Conservation (phyloP, 148 eudicot genomes). For the Camellia lanceoleosa region DNA sequence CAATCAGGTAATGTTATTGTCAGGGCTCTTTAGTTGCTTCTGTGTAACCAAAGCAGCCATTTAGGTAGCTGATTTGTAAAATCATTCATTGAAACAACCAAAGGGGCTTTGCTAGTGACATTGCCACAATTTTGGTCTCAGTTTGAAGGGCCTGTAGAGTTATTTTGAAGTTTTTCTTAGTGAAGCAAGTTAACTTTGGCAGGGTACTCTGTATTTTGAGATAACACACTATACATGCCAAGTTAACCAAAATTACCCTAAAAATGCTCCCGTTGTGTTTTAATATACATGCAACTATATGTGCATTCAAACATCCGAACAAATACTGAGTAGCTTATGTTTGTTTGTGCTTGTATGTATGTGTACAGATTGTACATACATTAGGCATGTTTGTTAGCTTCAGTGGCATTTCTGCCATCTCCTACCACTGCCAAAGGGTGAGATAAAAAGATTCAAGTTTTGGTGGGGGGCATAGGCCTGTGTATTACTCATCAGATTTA, state of each 20-base stretch:
- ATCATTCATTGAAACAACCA: background rate
- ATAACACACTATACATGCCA: background rate
- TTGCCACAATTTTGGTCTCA: background rate
- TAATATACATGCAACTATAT: background rate
- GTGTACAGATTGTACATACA: too few species aligned
- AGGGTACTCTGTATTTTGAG: background rate
- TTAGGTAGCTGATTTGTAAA: conserved; percentile 2
- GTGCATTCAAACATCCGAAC: too few species aligned
- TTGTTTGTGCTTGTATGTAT: too few species aligned
- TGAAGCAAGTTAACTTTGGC: background rate
- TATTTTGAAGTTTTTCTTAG: background rate
- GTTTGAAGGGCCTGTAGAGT: background rate
- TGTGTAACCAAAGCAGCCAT: background rate
- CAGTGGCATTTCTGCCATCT: too few species aligned
- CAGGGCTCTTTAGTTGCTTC: background rate
- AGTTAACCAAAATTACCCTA: background rate
- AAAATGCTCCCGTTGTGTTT: background rate
- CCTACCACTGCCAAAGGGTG: too few species aligned
- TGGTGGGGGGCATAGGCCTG: too few species aligned
- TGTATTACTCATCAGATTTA: too few species aligned
- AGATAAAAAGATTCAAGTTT: too few species aligned
- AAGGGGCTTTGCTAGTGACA: background rate
- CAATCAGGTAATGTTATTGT: background rate
- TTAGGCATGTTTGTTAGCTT: too few species aligned
- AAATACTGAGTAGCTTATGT: too few species aligned